phyloP scores from a whole-genome alignment of 2,329 filamentous ascomycete species.

The Kalaharituber pfeilii region DNA sequence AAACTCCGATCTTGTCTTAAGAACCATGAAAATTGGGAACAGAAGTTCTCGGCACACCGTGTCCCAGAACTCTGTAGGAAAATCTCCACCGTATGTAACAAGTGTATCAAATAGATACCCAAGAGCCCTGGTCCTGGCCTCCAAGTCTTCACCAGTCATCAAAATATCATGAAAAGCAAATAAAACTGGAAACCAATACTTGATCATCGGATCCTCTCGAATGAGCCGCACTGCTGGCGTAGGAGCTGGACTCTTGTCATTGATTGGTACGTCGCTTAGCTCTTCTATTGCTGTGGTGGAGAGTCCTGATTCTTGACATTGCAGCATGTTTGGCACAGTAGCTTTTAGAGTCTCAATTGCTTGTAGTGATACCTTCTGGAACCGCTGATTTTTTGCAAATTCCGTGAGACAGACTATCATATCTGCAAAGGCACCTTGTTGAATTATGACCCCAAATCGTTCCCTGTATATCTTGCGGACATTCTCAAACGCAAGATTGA shows the following conservation, averaged over 20 bases:
- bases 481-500: slow-evolving; percentile 92
- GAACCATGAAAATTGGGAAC: slow-evolving; percentile 95
- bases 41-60: slow-evolving; percentile 92
- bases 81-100: slow-evolving; percentile 75
- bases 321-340: slow-evolving; percentile 84
- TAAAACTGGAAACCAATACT: slow-evolving; percentile 96
- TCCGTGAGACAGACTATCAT: slow-evolving; percentile 91
- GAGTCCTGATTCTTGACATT: slow-evolving; percentile 84
- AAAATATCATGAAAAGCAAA: slow-evolving; percentile 98
- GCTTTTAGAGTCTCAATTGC: slow-evolving; percentile 91
- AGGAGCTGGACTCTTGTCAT: slow-evolving; percentile 6
- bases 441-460: slow-evolving; percentile 87
- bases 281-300: slow-evolving; percentile 33
- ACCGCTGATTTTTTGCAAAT: slow-evolving; percentile 96
- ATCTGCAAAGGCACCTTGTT: slow-evolving; percentile 91
- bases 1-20: slow-evolving; percentile 93
- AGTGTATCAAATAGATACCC: slow-evolving; percentile 95
- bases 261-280: slow-evolving; percentile 4
- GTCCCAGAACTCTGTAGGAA: slow-evolving; percentile 92
- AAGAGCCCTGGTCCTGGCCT: slow-evolving; percentile 75
- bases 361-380: slow-evolving; percentile 95
- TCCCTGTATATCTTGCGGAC: slow-evolving; percentile 91
- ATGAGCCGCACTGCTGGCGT: slow-evolving; percentile 32
- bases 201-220: slow-evolving; percentile 62
- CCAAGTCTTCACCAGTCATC: slow-evolving; percentile 97